Conservation (phyloP, 2,329 filamentous ascomycete genomes). For the Aspergillus latus region DNA sequence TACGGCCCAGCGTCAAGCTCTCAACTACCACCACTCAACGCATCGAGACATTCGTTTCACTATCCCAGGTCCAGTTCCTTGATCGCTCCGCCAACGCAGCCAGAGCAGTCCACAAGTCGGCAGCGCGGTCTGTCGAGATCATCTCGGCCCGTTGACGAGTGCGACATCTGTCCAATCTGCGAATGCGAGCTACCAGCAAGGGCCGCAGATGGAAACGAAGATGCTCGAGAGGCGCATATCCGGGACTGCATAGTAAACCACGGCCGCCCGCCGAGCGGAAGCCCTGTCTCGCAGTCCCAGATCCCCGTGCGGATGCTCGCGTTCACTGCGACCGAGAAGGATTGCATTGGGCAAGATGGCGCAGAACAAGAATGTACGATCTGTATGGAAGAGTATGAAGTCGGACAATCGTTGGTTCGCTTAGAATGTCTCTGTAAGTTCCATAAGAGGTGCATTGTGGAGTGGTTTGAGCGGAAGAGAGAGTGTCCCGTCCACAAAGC, state of each 20-base stretch:
- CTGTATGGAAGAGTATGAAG: conserved; percentile 64
- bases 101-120: conserved; percentile 7
- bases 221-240: conserved; percentile 46
- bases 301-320: conserved; percentile 40
- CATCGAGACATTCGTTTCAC: conserved; percentile 14
- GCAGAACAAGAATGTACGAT: conserved; percentile 61
- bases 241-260: conserved; percentile 45
- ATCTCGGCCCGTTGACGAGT: conserved; percentile 36
- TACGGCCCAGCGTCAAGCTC: conserved; percentile 20
- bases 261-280: conserved; percentile 22
- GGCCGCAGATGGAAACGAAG: conserved; percentile 39
- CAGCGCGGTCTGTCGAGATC: conserved; percentile 9
- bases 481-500: conserved; percentile 63
- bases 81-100: conserved; percentile 6
- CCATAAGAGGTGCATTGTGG: conserved; percentile 59
- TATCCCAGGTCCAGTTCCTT: conserved; percentile 6
- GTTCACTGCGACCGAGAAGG: conserved; percentile 63
- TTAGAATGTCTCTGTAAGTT: conserved; percentile 66
- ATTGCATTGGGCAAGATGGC: conserved; percentile 57
- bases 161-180: conserved; percentile 50
- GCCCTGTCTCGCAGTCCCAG: conserved; percentile 25
- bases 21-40: conserved; percentile 4
- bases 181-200: conserved; percentile 41
- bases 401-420: conserved; percentile 58
- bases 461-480: conserved; percentile 60